Base-by-base conservation (phyloP, 108 stramenopile genomes). In the Aurantiochytrium sp. region DNA sequence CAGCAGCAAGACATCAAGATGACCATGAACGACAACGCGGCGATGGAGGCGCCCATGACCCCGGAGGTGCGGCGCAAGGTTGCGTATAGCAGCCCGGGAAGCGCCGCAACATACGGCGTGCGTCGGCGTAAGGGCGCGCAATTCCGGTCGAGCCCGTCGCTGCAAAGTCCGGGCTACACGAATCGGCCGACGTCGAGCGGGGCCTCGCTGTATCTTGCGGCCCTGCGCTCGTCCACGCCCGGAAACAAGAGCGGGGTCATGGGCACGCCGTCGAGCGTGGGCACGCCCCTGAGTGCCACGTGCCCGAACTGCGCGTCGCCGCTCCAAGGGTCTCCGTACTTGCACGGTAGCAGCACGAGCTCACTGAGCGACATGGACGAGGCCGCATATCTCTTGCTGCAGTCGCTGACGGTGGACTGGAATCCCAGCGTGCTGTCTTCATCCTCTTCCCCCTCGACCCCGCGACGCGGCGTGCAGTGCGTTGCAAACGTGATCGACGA, bases 281-380 rank as follows among this genome's bases (percentile, higher is more conserved):
- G 59, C 24, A 65, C 59, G 59, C 59, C 59, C 32, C 10, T 34
- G 27, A 65, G 59, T 19, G 19, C 4, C 27, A 24, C 59, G 45
- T 81, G 73, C 39, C 39, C 73, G 42, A 81, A 81, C 39, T 81
- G 73, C 45, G 39, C 73, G 17, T 81, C 73, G n/a, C 73, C 73
- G 1, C 42, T 81, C 39, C 59, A 65, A 19, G 27, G 27, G 15
- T 81, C 73, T 81, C 45, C 73, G 32, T 65, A 65, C 10, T 17
- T 34, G 59, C 59, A 65, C 24, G 32, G 59, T 34, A 42, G 8
- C 6, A 81, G 19, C 39, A 21, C 73, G 45, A 48, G 73, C 73
- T 81, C 73, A 1, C n/a, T 81, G n/a, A 48, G 45, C 45, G 73
- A 81, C 39, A 48, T 48, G 42, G 73, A 81, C 32, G 73, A 48